A percentile compares a stretch with the other conserved stretches of the same genome.
Conservation (phyloP, 2,329 filamentous ascomycete species). For the Metarhizium anisopliae region DNA sequence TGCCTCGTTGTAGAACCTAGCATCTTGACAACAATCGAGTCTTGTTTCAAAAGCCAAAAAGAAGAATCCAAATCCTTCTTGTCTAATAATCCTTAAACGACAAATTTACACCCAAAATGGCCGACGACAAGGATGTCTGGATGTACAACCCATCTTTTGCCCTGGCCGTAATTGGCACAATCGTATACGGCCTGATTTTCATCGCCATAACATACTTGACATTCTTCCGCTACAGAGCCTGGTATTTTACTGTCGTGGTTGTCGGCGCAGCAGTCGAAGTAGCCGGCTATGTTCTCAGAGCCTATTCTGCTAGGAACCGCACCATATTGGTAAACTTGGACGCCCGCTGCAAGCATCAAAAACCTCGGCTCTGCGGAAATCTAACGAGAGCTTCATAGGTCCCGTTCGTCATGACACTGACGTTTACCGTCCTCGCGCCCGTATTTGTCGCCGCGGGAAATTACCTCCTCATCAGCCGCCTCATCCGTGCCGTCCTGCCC, state of each 20-base stretch:
- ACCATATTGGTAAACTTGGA: slow-evolving; percentile 15
- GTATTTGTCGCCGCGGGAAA: slow-evolving; percentile 40
- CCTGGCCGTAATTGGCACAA: slow-evolving; percentile 30
- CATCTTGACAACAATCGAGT: too few species aligned
- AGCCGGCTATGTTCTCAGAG: slow-evolving; percentile 29
- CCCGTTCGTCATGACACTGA: slow-evolving; percentile 28
- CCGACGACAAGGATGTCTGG: slow-evolving; percentile 24
- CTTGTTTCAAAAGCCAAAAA: too few species aligned
- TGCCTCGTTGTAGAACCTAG: too few species aligned
- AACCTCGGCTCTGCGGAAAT: too few species aligned
- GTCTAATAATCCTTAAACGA: too few species aligned
- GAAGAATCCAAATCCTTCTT: too few species aligned
- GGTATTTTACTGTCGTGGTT: slow-evolving; percentile 33
- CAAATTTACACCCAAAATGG: slow-evolving; percentile 11
- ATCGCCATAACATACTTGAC: slow-evolving; percentile 30
- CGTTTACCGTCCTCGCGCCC: slow-evolving; percentile 38
- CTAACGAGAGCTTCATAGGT: slow-evolving; percentile 1
- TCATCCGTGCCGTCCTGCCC: slow-evolving; percentile 30
- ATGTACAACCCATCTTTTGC: slow-evolving; percentile 34
- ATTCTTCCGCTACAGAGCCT: slow-evolving; percentile 29
- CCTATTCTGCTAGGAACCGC: slow-evolving; percentile 25
- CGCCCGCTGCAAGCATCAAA: too few species aligned
- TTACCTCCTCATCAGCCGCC: slow-evolving; percentile 40
- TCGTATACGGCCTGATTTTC: slow-evolving; percentile 30
- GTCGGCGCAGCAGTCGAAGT: slow-evolving; percentile 33